phyloP scores from a whole-genome alignment of 139 green algal species.

The Pycnococcus provasolii region DNA sequence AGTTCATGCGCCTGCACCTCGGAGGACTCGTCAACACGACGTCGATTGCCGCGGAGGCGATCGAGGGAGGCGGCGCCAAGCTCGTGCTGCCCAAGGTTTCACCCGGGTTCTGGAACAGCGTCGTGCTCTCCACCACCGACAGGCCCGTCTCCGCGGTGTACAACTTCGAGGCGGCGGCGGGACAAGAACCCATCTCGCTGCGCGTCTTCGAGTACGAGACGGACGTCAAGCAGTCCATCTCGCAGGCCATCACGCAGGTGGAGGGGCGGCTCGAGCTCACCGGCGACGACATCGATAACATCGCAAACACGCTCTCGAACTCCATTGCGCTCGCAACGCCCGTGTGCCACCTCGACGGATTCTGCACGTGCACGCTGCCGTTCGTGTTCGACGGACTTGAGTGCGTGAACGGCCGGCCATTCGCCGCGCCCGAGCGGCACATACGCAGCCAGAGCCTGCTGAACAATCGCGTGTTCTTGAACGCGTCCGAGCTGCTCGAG shows the following conservation, averaged over 20 bases:
- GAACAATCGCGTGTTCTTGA: too few relatives aligned
- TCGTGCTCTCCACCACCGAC: background rate
- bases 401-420: background rate
- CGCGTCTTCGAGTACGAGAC: background rate
- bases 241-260: background rate
- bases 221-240: background rate
- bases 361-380: background rate
- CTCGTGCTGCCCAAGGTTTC: background rate
- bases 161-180: background rate
- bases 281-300: background rate
- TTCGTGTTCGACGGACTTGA: background rate
- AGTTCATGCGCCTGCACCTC: constrained; percentile 4
- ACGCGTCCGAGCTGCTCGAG: too few relatives aligned
- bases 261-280: background rate
- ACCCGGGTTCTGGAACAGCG: background rate
- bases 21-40: background rate
- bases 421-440: too few relatives aligned
- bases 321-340: background rate
- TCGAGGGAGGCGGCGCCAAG: background rate
- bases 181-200: background rate
- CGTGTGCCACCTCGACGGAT: background rate
- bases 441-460: too few relatives aligned
- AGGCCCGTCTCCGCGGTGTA: background rate
- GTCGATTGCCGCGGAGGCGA: background rate
- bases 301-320: background rate